These are phyloP conservation scores for Ochromonas danica DNA, from an alignment of 108 stramenopile genomes.

Conservation along the genomic window DNA sequence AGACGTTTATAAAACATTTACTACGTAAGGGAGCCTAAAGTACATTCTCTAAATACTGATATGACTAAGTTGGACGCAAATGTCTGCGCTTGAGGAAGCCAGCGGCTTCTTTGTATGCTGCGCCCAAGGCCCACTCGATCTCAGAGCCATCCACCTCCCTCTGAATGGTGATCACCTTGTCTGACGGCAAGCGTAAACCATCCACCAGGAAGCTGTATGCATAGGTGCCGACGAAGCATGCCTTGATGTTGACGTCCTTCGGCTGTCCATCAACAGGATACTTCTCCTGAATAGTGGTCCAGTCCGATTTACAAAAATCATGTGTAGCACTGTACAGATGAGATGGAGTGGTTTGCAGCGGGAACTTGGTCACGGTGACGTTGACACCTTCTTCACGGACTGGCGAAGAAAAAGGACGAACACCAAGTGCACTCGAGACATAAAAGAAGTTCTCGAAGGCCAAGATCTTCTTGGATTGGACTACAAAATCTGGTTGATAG, in stretches of 20 bases:
- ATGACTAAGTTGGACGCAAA: slow-evolving; percentile 20
- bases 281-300: background rate
- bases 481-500: slow-evolving; percentile 37
- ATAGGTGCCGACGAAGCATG: slow-evolving; percentile 10
- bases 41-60: too few species aligned
- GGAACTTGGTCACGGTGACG: slow-evolving; percentile 2
- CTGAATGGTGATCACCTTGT: slow-evolving; percentile 30
- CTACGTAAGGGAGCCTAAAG: too few species aligned
- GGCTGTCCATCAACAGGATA: slow-evolving; percentile 3
- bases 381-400: background rate
- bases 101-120: slow-evolving; percentile 31
- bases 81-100: background rate
- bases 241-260: slow-evolving; percentile 13
- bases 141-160: slow-evolving; percentile 26
- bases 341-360: slow-evolving; percentile 8
- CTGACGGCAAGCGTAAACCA: background rate
- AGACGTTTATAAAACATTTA: too few species aligned
- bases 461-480: background rate
- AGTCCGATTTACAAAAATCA: background rate
- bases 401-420: background rate
- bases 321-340: background rate
- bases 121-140: slow-evolving; percentile 34
- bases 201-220: slow-evolving; percentile 25
- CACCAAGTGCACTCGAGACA: background rate
- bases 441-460: slow-evolving; percentile 41